Base-by-base conservation (phyloP, 768 basidiomycete species). In the Lentinula raphanica region DNA sequence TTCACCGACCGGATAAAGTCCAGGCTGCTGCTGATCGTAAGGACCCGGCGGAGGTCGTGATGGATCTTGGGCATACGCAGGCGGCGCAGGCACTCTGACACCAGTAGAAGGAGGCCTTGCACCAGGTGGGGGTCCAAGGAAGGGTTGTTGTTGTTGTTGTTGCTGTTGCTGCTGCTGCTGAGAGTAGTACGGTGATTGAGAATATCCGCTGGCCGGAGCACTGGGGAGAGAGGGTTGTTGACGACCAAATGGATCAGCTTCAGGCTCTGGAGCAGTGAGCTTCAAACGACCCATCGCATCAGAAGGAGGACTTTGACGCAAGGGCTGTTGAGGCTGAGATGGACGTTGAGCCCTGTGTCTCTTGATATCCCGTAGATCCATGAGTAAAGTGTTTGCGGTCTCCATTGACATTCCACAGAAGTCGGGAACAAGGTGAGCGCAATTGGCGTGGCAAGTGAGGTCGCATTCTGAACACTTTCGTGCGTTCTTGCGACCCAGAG, bases 401-500 rank as follows among this genome's bases (percentile, higher is more conserved):
- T 98, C 96, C 96, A 98, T 98, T 36, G 94, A 94, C 95, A 99
- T 98, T 42, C 97, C 97, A 67, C 97, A 99, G 73, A 99, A 98
- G 73, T 99, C 96, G 59, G 97, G 97, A 39, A 99, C 97, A 58
- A 98, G 84, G 71, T 99, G 97, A 1, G 94, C 92, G 74, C 97
- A 99, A 62, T 94, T 91, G 19, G 93, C 94, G 72, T 99, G 97
- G 66, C 94, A 98, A 46, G 96, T 98, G 64, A 98, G 87, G 66
- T 89, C 86, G 74, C 97, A 99, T 71, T 98, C 96, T 0, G 92
- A 87, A 71, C 97, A 99, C 72, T 90, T 90, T 57, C 94, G 86
- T 21, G 96, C 90, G 70, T 98, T 96, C 79, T 98, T 98, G 63
- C 95, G 87, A 53, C 96, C 96, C 49, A 98, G 83, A 56, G 97